Evolutionary conservation across 352 stramenopile species (phyloP).

Genomic region (Plasmopara viticola): DNA sequence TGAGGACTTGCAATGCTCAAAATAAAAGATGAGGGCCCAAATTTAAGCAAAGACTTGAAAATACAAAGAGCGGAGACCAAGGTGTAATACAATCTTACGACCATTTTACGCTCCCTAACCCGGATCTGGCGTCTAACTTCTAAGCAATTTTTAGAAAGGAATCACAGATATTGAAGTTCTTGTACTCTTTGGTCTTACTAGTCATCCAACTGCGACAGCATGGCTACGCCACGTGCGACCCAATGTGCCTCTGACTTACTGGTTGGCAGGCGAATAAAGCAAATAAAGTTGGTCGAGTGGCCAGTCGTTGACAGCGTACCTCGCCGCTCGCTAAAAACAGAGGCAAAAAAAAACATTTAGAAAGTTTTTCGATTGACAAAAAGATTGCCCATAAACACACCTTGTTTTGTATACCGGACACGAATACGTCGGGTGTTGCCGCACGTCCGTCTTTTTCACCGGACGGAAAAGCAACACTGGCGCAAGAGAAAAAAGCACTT

Average conservation of each 20-base stretch:
- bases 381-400: slow-evolving; percentile 17
- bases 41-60: background rate
- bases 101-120: slow-evolving; percentile 12
- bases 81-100: slow-evolving; percentile 7
- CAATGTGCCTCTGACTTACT: slow-evolving; percentile 82
- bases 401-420: slow-evolving; percentile 94
- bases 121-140: slow-evolving; percentile 7
- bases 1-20: background rate
- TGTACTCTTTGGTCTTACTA: slow-evolving; percentile 17
- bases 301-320: slow-evolving; percentile 90
- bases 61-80: slow-evolving; percentile 7
- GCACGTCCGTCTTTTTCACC: slow-evolving; percentile 76
- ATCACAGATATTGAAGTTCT: background rate
- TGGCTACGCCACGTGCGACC: slow-evolving; percentile 90
- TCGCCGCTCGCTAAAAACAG: slow-evolving; percentile 57
- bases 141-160: background rate
- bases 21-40: background rate
- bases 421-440: slow-evolving; percentile 61
- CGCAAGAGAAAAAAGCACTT: slow-evolving; percentile 81
- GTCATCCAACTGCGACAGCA: slow-evolving; percentile 89
- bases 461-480: slow-evolving; percentile 83
- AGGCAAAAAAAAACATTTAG: slow-evolving; percentile 6
- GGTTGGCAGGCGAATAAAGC: slow-evolving; percentile 86
- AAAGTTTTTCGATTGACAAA: background rate
- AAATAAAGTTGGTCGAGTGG: slow-evolving; percentile 95